Evolutionary conservation across 1,139 yeast genomes (phyloP).

Genomic region (Yamadazyma dushanensis): DNA sequence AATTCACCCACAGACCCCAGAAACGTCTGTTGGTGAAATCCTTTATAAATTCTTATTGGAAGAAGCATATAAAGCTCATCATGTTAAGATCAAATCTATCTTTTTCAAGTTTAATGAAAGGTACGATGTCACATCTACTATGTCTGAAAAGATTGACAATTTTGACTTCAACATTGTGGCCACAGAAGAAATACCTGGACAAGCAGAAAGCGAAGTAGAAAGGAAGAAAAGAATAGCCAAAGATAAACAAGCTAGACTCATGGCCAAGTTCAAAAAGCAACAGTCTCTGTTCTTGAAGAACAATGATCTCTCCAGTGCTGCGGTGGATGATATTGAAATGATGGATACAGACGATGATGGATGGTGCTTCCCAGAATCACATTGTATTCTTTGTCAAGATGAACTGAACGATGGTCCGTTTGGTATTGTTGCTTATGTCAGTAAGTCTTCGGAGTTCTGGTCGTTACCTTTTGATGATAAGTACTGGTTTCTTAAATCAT

Average conservation of each 20-base stretch:
- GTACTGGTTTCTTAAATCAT: slow-evolving; percentile 68
- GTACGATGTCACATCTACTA: slow-evolving; percentile 23
- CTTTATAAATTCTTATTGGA: slow-evolving; percentile 44
- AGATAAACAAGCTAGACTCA: slow-evolving; percentile 67
- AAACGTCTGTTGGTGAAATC: slow-evolving; percentile 41
- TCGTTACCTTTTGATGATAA: slow-evolving; percentile 61
- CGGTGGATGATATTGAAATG: slow-evolving; percentile 38
- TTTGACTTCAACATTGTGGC: slow-evolving; percentile 26
- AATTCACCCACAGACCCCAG: not conserved
- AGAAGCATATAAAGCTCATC: slow-evolving; percentile 42
- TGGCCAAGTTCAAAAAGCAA: slow-evolving; percentile 78
- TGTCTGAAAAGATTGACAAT: slow-evolving; percentile 21
- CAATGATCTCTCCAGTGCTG: slow-evolving; percentile 31
- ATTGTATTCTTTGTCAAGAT: slow-evolving; percentile 88
- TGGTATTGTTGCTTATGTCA: slow-evolving; percentile 67
- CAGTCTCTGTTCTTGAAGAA: slow-evolving; percentile 69
- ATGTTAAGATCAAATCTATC: slow-evolving; percentile 56
- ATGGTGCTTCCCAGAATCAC: slow-evolving; percentile 78
- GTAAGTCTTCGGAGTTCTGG: slow-evolving; percentile 61
- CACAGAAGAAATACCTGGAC: slow-evolving; percentile 15
- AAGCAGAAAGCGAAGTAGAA: slow-evolving; percentile 47
- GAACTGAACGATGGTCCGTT: slow-evolving; percentile 70
- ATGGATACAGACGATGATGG: slow-evolving; percentile 33
- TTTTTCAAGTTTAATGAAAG: slow-evolving; percentile 37
- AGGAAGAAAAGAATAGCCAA: slow-evolving; percentile 69